Evolutionary conservation across 1,139 yeast species (phyloP).

Genomic region (Martiniozyma asiatica): DNA sequence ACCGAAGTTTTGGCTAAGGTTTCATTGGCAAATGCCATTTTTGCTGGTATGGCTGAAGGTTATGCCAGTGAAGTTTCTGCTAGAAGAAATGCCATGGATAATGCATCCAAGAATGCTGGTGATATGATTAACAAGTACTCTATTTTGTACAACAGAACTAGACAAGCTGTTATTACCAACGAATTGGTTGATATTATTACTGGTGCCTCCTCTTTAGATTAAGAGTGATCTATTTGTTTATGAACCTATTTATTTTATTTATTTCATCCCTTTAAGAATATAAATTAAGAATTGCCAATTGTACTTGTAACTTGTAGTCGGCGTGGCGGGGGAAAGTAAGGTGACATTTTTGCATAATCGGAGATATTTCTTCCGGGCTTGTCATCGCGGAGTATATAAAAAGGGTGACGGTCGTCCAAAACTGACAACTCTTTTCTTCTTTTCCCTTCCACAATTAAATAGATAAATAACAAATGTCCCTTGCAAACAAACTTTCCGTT

Average conservation of each 20-base stretch:
- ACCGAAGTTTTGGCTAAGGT: conserved; percentile 61
- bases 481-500: conserved; percentile 83
- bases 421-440: too few relatives aligned
- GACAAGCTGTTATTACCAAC: conserved; percentile 99
- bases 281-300: too few relatives aligned
- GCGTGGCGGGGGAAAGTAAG: too few relatives aligned
- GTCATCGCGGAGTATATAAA: too few relatives aligned
- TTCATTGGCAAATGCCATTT: conserved; percentile 80
- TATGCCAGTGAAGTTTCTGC: conserved; percentile 97
- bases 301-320: too few relatives aligned
- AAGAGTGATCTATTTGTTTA: conserved; percentile 18
- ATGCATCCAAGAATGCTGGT: conserved; percentile 98
- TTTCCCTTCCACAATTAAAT: too few relatives aligned
- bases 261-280: too few relatives aligned
- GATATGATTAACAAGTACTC: conserved; percentile 96
- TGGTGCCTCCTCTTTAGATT: conserved; percentile 98
- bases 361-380: too few relatives aligned
- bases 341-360: too few relatives aligned
- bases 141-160: conserved; percentile 96
- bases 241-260: too few relatives aligned
- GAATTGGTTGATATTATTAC: conserved; percentile 98
- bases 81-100: conserved; percentile 99
- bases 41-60: conserved; percentile 94
- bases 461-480: too few relatives aligned
- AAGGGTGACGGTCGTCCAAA: too few relatives aligned